phyloP scores from a whole-genome alignment of 2,329 filamentous ascomycete genomes.

The Hymenoscyphus occultus region DNA sequence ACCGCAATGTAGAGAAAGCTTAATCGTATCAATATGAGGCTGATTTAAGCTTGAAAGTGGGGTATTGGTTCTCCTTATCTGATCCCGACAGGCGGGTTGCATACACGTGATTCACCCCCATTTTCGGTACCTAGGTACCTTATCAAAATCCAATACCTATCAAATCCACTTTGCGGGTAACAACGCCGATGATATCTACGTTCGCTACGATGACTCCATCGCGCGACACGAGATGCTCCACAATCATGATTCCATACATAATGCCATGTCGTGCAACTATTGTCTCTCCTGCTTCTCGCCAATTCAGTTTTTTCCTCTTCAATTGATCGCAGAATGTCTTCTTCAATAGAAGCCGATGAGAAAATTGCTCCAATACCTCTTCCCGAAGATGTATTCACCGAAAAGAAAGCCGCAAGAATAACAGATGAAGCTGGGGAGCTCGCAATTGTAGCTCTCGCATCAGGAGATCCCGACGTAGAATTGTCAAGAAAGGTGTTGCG shows the following conservation, averaged over 20 bases:
- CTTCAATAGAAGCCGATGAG: conserved; percentile 10
- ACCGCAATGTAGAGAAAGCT: neutral
- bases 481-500: conserved; percentile 24
- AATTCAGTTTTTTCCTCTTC: neutral
- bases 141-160: neutral
- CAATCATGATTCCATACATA: neutral
- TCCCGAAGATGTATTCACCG: conserved; percentile 7
- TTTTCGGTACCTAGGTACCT: conserved; percentile 7
- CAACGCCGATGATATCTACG: neutral
- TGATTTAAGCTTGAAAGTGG: neutral
- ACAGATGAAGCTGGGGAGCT: conserved; percentile 37
- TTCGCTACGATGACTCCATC: neutral
- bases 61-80: neutral
- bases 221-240: neutral
- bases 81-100: neutral
- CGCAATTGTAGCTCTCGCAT: conserved; percentile 38
- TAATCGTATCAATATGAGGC: neutral
- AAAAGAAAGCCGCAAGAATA: conserved; percentile 26
- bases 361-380: conserved; percentile 13
- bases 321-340: neutral
- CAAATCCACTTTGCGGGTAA: neutral
- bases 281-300: neutral
- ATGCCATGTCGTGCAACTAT: neutral
- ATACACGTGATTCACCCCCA: neutral
- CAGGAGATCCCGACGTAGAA: conserved; percentile 28